Evolutionary conservation across 2,329 filamentous ascomycete genomes (phyloP), one percentile per base, ranked within the genome.

Genomic region (Cladosporium oxysporum): DNA sequence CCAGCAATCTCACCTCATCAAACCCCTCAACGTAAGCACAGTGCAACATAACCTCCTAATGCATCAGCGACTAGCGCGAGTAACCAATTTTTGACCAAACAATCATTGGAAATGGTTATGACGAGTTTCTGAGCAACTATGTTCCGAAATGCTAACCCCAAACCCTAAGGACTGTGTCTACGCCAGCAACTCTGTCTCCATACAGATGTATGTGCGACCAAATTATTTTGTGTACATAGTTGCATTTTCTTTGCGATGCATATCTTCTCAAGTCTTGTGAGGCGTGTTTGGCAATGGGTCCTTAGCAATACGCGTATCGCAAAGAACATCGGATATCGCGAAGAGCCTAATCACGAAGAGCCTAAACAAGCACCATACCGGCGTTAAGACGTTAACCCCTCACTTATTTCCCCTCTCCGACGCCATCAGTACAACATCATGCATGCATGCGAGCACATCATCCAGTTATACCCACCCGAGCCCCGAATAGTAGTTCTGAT

Each of bases 341-440:
- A 59, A 62, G 23, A 61, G 44, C 23, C 23, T 26, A 26, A 12
- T 29, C 18, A 11, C 28, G 8, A 59, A 62, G 18, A 62, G 59
- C 59, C 47, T 62, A 37, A 62, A 52, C n/a, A 12, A 21, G 10
- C 33, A 50, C 47, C 47, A 52, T 4, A 2, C 44, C 41, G 59
- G 21, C n/a, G 26, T 62, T 35, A 53, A 50, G 50, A n/a, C 16
- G 8, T 57, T 53, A 55, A 28, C 61, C 61, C 61, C 61, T 63
- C 61, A 55, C 26, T 31, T 53, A 41, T 33, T 26, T 37, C 61
- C 50, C 33, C 47, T 33, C n/a, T 14, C 18, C 5, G 11, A 63
- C 50, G 49, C 16, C 50, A 63, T 44, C 49, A 57, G 35, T 14
- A 57, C 49, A 63, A 44, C 61, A 63, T 29, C 61, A 57, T 62